A percentile compares a stretch with the other conserved stretches of the same genome.
These are phyloP conservation scores for Solanum hybrid DNA, from an alignment of 305 asterid species.

Conservation along the genomic window DNA sequence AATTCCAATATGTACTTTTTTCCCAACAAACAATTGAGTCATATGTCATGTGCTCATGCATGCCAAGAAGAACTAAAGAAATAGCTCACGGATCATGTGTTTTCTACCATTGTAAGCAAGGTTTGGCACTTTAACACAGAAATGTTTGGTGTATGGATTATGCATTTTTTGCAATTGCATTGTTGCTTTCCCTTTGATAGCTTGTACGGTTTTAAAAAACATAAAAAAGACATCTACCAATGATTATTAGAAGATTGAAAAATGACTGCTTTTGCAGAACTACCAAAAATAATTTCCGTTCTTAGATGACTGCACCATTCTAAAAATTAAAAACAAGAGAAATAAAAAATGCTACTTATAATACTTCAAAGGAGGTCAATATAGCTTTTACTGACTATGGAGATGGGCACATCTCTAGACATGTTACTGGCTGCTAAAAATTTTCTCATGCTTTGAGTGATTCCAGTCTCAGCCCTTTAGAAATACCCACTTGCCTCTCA, in stretches of 20 bases:
- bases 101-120: background rate
- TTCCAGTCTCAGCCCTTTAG: background rate
- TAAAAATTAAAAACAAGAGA: background rate
- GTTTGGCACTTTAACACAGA: background rate
- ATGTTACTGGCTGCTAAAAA: background rate
- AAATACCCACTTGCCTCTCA: background rate
- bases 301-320: background rate
- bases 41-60: background rate
- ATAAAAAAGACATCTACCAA: background rate
- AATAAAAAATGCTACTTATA: background rate
- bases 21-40: background rate
- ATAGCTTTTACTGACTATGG: background rate
- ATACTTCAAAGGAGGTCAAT: background rate
- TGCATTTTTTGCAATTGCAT: background rate
- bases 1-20: background rate
- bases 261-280: background rate
- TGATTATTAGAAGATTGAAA: background rate
- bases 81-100: background rate
- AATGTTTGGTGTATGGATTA: background rate
- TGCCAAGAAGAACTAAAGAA: background rate
- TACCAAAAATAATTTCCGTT: background rate
- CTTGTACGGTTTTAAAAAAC: background rate
- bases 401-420: background rate
- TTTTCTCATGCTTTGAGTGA: background rate
- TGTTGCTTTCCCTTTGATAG: background rate